These are phyloP conservation scores for Fusarium humuli DNA, from an alignment of 2,329 filamentous ascomycete genomes.

Conservation along the genomic window DNA sequence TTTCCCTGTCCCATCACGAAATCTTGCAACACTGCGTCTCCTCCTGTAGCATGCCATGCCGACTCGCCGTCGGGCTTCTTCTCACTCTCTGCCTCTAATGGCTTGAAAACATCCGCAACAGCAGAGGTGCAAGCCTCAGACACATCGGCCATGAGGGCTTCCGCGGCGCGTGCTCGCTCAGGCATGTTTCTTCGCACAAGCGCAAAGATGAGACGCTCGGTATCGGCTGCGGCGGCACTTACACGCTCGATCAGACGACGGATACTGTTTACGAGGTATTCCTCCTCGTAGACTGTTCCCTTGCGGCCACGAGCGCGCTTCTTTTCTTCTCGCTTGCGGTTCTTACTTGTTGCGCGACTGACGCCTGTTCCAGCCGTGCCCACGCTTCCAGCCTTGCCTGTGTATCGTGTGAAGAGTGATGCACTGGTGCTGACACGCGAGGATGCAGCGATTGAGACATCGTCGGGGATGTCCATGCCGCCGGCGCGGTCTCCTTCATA, in stretches of 20 bases:
- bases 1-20: conserved; percentile 60
- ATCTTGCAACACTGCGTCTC: conserved; percentile 64
- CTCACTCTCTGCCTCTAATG: conserved; percentile 23
- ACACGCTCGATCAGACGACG: conserved; percentile 85
- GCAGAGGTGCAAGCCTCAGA: conserved; percentile 74
- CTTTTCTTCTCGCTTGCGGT: conserved; percentile 88
- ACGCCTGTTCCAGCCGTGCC: conserved; percentile 79
- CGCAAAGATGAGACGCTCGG: conserved; percentile 78
- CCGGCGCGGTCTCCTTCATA: conserved; percentile 80
- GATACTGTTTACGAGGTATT: conserved; percentile 92
- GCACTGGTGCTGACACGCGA: conserved; percentile 84
- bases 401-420: conserved; percentile 95
- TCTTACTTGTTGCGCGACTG: conserved; percentile 86
- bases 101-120: conserved; percentile 75
- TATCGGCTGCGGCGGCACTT: conserved; percentile 77
- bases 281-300: conserved; percentile 97
- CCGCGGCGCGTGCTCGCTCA: conserved; percentile 83
- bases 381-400: conserved; percentile 72
- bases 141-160: conserved; percentile 79
- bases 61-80: conserved; percentile 39
- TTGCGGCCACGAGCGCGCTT: conserved; percentile 96
- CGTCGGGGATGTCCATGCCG: conserved; percentile 83
- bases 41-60: conserved; percentile 57
- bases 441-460: conserved; percentile 86
- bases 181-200: conserved; percentile 85